Evolutionary conservation across 805 yeast genomes (phyloP).

Genomic region (Danielia reshetovae): DNA sequence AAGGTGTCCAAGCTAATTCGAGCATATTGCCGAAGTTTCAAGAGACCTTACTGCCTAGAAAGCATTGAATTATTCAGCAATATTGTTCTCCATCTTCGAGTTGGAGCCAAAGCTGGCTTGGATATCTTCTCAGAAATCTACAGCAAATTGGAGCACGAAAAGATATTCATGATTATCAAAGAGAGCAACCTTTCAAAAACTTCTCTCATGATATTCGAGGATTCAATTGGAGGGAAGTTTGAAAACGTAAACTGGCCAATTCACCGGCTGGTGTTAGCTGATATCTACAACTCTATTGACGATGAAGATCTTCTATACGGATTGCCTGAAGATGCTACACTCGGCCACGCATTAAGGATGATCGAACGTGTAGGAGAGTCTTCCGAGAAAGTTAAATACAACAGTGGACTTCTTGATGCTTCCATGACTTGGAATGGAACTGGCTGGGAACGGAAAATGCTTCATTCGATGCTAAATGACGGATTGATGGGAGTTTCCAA

Average conservation of each 20-base stretch:
- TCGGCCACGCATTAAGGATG: constrained; percentile 48
- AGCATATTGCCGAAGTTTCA: constrained; percentile 3
- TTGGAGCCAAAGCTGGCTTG: constrained; percentile 32
- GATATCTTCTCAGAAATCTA: constrained; percentile 26
- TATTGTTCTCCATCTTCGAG: constrained; percentile 32
- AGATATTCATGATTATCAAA: constrained; percentile 29
- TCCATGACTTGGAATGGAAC: constrained; percentile 8
- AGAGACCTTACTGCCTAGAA: constrained; percentile 1
- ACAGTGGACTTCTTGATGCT: constrained; percentile 55
- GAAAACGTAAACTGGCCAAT: constrained; percentile 2
- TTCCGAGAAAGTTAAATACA: constrained; percentile 45
- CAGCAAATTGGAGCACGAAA: constrained; percentile 22
- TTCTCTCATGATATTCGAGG: constrained; percentile 49
- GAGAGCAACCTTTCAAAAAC: constrained; percentile 34
- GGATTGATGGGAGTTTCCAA: constrained; percentile 61
- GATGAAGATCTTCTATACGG: constrained; percentile 67
- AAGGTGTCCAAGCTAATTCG: constrained; percentile 2
- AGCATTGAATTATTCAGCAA: constrained; percentile 17
- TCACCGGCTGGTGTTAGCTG: constrained; percentile 7
- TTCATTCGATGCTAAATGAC: constrained; percentile 38
- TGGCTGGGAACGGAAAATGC: constrained; percentile 1
- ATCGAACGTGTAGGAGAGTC: constrained; percentile 27
- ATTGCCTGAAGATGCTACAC: constrained; percentile 52
- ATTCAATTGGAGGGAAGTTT: constrained; percentile 14
- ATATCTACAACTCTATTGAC: constrained; percentile 49